Evolutionary conservation across 331 rosid genomes (phyloP), one percentile per base, ranked within the genome.

Genomic region (Dryas integrifolia): DNA sequence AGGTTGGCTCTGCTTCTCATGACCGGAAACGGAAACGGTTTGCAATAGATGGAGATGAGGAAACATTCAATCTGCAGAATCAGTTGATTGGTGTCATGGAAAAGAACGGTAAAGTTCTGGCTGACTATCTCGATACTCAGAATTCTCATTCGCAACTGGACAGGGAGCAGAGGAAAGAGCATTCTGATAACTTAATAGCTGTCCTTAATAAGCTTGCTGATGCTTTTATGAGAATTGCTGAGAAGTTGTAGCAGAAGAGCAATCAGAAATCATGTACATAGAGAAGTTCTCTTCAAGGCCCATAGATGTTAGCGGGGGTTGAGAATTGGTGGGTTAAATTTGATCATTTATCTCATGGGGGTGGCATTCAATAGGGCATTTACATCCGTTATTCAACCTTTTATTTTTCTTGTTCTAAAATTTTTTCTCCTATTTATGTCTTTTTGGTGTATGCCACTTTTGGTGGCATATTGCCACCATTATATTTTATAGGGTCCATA

Each of bases 141-240:
- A 95, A 88, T 76, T 43, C 74, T 15, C 92, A 89, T 81, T 89
- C 83, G 39, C 90, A 84, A 56, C 70, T 88, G 65, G 96, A 92
- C 65, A 81, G 93, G 11, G 93, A 92, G 79, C 99, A 89, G 83
- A 87, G 92, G 84, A 94, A 85, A 67, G 86, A 82, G 80, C 88
- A 91, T 62, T 83, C 90, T 3, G 86, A 81, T 68, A 86, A 79
- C 80, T 66, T 95, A 58, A 88, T 95, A 70, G 82, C 89, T 52
- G 99, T 95, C 18, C 93, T 95, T 52, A 87, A 90, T 76, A 95
- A 89, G 89, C 89, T 95, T 64, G 99, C 99, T 56, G 92, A 85
- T 76, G 98, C 99, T 62, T 78, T 92, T 68, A 90, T 91, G 41
- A 83, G 97, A 82, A 92, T 95, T 78, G 96, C 98, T 21, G 97